A percentile compares a stretch with the other conserved stretches of the same genome.
These are phyloP conservation scores for Eutypa lata DNA, from an alignment of 2,329 filamentous ascomycete genomes.

Conservation along the genomic window DNA sequence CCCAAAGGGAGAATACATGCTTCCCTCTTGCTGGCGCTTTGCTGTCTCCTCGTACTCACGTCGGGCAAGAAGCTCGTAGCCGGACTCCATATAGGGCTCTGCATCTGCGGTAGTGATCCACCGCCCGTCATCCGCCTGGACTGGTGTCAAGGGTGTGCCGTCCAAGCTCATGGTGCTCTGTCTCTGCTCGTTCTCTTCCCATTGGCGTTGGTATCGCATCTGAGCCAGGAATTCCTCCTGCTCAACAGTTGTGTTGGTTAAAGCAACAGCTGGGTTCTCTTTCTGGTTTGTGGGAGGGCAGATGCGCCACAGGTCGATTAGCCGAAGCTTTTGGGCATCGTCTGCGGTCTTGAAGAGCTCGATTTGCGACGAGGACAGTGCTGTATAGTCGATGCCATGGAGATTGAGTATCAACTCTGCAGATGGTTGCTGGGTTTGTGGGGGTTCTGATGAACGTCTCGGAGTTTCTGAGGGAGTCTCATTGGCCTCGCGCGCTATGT, in stretches of 20 bases:
- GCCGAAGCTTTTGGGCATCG: constrained; percentile 65
- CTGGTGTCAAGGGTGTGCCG: constrained; percentile 45
- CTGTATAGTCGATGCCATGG: constrained; percentile 66
- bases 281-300: constrained; percentile 63
- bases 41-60: constrained; percentile 59
- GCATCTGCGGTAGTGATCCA: constrained; percentile 50
- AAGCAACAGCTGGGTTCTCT: constrained; percentile 51
- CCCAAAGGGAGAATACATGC: constrained; percentile 44
- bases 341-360: constrained; percentile 76
- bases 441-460: constrained; percentile 49
- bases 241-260: constrained; percentile 51
- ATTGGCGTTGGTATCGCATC: constrained; percentile 55
- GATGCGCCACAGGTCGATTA: constrained; percentile 84
- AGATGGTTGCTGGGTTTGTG: constrained; percentile 44
- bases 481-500: constrained; percentile 47
- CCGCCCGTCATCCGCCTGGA: constrained; percentile 51
- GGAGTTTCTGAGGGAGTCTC: constrained; percentile 32
- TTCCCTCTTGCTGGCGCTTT: constrained; percentile 31
- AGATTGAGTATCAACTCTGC: constrained; percentile 58
- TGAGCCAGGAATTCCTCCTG: constrained; percentile 58
- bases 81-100: constrained; percentile 82
- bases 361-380: constrained; percentile 71
- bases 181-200: constrained; percentile 41
- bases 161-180: constrained; percentile 50
- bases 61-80: constrained; percentile 69